Evolutionary conservation across 2,329 filamentous ascomycete species (phyloP).

Genomic region (Fusarium sp.): DNA sequence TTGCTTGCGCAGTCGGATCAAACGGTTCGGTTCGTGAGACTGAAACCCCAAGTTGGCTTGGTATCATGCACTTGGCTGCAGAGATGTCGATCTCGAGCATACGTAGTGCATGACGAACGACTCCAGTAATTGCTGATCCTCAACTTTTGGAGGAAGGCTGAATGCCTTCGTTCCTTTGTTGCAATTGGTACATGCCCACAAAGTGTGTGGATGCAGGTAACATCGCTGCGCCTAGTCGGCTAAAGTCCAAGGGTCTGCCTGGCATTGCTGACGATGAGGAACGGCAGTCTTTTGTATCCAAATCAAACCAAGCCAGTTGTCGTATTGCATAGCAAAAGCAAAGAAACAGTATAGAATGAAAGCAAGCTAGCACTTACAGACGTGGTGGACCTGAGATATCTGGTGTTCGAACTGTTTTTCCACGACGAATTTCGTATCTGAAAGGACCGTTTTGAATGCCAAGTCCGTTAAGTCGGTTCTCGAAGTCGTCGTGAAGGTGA

Average conservation of each 20-base stretch:
- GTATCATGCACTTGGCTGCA: conserved; percentile 12
- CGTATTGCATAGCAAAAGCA: not conserved
- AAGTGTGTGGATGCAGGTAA: conserved; percentile 9
- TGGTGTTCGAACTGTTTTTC: conserved; percentile 50
- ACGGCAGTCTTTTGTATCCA: not conserved
- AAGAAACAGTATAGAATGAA: conserved; percentile 7
- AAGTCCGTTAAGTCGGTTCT: conserved; percentile 48
- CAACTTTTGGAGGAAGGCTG: not conserved
- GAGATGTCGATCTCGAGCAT: conserved; percentile 10
- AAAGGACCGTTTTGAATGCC: conserved; percentile 46
- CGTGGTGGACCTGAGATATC: conserved; percentile 34
- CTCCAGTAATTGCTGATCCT: conserved; percentile 9
- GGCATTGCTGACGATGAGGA: conserved; percentile 2
- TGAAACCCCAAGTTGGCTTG: conserved; percentile 10
- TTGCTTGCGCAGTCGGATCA: not conserved
- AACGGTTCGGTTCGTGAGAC: conserved; percentile 4
- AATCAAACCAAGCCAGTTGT: conserved; percentile 2
- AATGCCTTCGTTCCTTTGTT: conserved; percentile 24
- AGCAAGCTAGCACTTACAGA: conserved; percentile 47
- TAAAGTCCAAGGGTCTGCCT: conserved; percentile 21
- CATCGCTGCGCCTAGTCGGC: conserved; percentile 22
- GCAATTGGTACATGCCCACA: conserved; percentile 10
- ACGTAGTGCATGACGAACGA: conserved; percentile 29
- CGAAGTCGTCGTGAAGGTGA: conserved; percentile 43
- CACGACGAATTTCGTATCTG: conserved; percentile 50